Base-by-base conservation (phyloP, 2,329 filamentous ascomycete species). In the Colletotrichum graminicola region DNA sequence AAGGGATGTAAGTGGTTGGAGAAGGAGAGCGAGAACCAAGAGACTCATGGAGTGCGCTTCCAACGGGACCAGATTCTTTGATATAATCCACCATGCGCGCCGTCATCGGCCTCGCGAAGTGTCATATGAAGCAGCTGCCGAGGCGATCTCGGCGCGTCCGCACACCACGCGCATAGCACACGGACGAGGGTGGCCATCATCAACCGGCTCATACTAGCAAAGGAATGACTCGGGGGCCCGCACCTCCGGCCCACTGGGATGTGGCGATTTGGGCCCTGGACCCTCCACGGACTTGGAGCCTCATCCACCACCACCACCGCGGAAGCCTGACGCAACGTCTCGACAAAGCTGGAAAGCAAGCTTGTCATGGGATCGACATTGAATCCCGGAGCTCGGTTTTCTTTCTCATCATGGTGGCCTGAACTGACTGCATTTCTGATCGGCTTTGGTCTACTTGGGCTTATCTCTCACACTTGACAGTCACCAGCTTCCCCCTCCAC, bases 111-210 rank as follows among this genome's bases (percentile, higher is more conserved):
- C 65, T 68, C 59, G 41, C 43, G 32, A 59, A 39, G 32, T 45
- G 61, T 68, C 68, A 63, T 63, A 63, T 45, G 65, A 71, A 59
- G 21, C 64, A 71, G 52, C 57, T 55, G 45, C 57, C 65, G 65
- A 71, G 65, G 68, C 68, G 65, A 68, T 71, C 59, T 71, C 68
- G 68, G 68, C 52, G 68, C 68, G 65, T 68, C 59, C 57, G 18
- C 41, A 43, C 29, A 39, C 45, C 32, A 32, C 23, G 47, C 34
- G 34, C 47, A 54, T n/a, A 23, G 18, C 45, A 29, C 21, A 49
- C 41, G 26, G 51, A 56, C 36, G 62, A 29, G 62, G 51, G 49
- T 51, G 52, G 34, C 34, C 34, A 43, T 26, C 23, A 23, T 43
- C 18, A 6, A 21, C 47, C 32, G 36, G 59, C 65, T 43, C 52